These are phyloP conservation scores for Orbilia brochopaga DNA, from an alignment of 2,329 filamentous ascomycete species.

Conservation along the genomic window DNA sequence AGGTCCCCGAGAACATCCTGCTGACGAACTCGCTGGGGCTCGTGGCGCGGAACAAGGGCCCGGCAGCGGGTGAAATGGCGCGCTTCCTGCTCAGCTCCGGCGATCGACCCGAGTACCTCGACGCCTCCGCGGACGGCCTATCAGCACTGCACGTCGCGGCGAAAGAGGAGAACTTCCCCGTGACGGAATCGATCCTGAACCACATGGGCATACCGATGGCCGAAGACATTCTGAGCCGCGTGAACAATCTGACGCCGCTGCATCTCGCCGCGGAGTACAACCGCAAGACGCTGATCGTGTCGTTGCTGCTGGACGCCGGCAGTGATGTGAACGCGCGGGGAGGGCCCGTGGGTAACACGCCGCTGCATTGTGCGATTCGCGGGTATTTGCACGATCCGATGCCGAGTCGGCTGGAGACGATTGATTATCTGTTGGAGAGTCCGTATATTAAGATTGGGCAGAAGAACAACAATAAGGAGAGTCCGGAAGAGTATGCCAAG, in stretches of 20 bases:
- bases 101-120: slow-evolving; percentile 37
- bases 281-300: slow-evolving; percentile 45
- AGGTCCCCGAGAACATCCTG: slow-evolving; percentile 39
- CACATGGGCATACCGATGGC: slow-evolving; percentile 38
- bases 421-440: slow-evolving; percentile 47
- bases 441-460: slow-evolving; percentile 46
- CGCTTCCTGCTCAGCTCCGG: slow-evolving; percentile 42
- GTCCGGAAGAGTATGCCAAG: slow-evolving; percentile 46
- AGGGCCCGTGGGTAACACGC: slow-evolving; percentile 46
- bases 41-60: slow-evolving; percentile 40
- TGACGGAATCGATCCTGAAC: slow-evolving; percentile 43
- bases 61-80: slow-evolving; percentile 41
- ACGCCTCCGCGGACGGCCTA: slow-evolving; percentile 33
- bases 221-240: slow-evolving; percentile 36
- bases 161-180: slow-evolving; percentile 45
- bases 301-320: slow-evolving; percentile 35
- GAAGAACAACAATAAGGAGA: slow-evolving; percentile 50
- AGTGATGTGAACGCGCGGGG: slow-evolving; percentile 39
- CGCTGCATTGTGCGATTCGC: slow-evolving; percentile 45
- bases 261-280: slow-evolving; percentile 48
- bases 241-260: slow-evolving; percentile 35
- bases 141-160: slow-evolving; percentile 35
- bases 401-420: slow-evolving; percentile 40
- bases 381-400: slow-evolving; percentile 49
- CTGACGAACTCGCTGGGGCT: slow-evolving; percentile 42